A percentile compares a stretch with the other conserved stretches of the same genome.
phyloP scores from a whole-genome alignment of 2,329 filamentous ascomycete species.

The Sarocladium oryzae region DNA sequence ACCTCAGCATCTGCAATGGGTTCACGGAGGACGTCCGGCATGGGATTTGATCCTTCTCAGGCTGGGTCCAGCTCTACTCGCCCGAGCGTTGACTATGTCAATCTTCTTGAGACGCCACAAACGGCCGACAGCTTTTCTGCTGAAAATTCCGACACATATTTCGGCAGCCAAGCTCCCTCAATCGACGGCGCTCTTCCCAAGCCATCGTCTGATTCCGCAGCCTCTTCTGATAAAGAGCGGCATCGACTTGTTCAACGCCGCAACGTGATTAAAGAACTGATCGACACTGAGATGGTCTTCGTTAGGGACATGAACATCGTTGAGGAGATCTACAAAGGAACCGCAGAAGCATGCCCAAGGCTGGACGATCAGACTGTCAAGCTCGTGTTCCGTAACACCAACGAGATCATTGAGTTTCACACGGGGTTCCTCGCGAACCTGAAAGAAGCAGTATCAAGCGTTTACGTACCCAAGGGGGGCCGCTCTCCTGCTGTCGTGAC shows the following conservation, averaged over 20 bases:
- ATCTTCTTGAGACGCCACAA: conserved; percentile 36
- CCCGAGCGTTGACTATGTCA: conserved; percentile 38
- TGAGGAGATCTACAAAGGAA: conserved; percentile 95
- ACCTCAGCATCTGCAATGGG: conserved; percentile 27
- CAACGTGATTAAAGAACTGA: conserved; percentile 81
- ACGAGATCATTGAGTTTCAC: conserved; percentile 84
- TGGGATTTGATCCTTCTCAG: conserved; percentile 31
- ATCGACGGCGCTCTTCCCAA: neutral
- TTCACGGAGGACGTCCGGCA: conserved; percentile 36
- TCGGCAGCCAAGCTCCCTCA: conserved; percentile 14
- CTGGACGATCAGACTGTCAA: conserved; percentile 81
- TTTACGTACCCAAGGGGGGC: conserved; percentile 62
- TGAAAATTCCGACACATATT: conserved; percentile 34
- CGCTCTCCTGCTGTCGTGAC: conserved; percentile 27
- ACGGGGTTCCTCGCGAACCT: conserved; percentile 71
- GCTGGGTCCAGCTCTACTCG: conserved; percentile 33
- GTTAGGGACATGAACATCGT: conserved; percentile 95
- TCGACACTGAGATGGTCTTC: conserved; percentile 89
- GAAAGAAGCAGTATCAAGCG: conserved; percentile 69
- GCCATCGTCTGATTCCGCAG: neutral
- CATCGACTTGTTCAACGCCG: conserved; percentile 74
- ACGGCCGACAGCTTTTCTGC: conserved; percentile 42
- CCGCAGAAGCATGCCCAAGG: conserved; percentile 72
- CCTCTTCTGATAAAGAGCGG: conserved; percentile 44
- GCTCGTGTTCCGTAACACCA: conserved; percentile 85